Conservation (phyloP, 169 alveolate genomes). For the Toxoplasma gondii region DNA sequence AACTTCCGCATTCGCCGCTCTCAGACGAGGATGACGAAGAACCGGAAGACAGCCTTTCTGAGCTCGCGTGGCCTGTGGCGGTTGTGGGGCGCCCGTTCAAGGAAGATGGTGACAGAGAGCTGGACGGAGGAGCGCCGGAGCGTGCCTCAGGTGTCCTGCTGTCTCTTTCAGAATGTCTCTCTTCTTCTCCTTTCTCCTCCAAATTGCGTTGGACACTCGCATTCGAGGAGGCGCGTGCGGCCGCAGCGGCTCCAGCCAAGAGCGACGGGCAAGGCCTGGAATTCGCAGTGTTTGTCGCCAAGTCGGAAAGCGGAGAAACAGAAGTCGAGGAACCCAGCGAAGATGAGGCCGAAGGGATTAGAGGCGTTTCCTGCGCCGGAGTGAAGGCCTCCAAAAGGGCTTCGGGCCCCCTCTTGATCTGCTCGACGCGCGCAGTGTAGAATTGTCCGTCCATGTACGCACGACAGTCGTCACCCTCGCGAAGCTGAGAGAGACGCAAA, state of each 20-base stretch:
- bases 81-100: no score
- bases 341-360: background rate
- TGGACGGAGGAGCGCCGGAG: no score
- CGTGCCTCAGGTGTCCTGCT: no score
- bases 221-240: background rate
- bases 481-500: background rate
- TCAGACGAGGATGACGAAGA: background rate
- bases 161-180: no score
- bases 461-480: background rate
- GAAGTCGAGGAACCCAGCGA: background rate
- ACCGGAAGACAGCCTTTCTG: background rate
- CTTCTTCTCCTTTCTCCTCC: no score
- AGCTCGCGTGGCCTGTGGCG: background rate
- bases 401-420: background rate
- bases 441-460: conserved; percentile 47
- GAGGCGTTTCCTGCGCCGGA: background rate
- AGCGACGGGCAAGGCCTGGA: background rate
- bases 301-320: background rate
- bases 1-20: background rate
- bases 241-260: background rate
- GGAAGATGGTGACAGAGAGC: no score
- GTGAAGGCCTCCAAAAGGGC: background rate
- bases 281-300: background rate
- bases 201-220: no score
- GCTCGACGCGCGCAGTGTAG: conserved; percentile 21